Conservation (phyloP, 2,329 filamentous ascomycete species). For the Aspergillus sp. region DNA sequence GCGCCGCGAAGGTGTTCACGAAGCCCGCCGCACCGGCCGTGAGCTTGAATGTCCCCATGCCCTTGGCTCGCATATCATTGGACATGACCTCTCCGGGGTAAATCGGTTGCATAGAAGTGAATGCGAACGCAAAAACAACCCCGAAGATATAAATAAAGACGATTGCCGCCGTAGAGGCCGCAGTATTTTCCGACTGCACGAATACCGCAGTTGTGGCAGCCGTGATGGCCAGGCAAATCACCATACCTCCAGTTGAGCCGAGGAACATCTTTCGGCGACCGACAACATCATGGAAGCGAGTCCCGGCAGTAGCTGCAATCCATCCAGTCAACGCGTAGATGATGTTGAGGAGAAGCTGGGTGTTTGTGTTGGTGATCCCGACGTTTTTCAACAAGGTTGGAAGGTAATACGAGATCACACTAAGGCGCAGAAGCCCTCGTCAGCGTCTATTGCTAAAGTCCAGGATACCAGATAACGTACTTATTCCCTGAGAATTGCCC, state of each 20-base stretch:
- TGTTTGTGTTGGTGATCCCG: conserved; percentile 2
- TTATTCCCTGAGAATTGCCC: conserved; percentile 12
- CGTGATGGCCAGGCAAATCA: conserved; percentile 10
- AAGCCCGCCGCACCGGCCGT: conserved; percentile 12
- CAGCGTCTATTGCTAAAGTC: too few species aligned
- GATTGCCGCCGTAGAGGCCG: conserved; percentile 38
- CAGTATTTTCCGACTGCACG: conserved; percentile 3
- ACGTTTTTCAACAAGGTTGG: conserved; percentile 8
- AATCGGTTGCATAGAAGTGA: conserved; percentile 48
- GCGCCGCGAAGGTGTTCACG: conserved; percentile 9
- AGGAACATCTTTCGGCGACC: conserved; percentile 12
- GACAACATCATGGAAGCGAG: conserved; percentile 10
- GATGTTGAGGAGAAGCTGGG: conserved; percentile 5
- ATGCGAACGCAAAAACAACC: conserved; percentile 47
- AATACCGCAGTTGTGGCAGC: conserved; percentile 8
- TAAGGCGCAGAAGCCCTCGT: not conserved
- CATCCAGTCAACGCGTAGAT: conserved; percentile 10
- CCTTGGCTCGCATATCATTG: conserved; percentile 57
- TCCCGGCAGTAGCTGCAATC: conserved; percentile 5
- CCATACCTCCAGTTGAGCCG: conserved; percentile 8
- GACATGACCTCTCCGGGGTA: conserved; percentile 57
- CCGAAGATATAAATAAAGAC: conserved; percentile 59
- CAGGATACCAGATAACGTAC: not conserved
- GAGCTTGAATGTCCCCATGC: conserved; percentile 45
- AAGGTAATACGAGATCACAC: conserved; percentile 9